Percentiles rank a stretch among this genome's conserved stretches.
Evolutionary conservation across 2,329 filamentous ascomycete genomes (phyloP).

Genomic region (Stachybotrys chlorohalonatus): DNA sequence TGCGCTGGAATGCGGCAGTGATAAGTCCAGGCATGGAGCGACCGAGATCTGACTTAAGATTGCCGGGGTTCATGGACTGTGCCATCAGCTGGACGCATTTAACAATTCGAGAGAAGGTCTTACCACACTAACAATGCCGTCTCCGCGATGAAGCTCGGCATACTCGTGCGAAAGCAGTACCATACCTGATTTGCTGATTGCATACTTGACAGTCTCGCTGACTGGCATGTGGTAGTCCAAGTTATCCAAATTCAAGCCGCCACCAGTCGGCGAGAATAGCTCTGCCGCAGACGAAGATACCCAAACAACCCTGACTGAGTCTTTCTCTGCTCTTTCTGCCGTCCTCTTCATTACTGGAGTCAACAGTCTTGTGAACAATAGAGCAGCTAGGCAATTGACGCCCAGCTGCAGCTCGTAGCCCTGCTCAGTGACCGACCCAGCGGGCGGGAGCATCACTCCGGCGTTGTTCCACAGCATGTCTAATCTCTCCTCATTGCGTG

Average conservation of each 20-base stretch:
- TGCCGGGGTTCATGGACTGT: constrained; percentile 27
- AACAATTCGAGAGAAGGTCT: too few species aligned
- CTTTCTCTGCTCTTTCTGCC: not conserved
- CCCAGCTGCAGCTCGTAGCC: constrained; percentile 27
- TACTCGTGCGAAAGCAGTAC: constrained; percentile 22
- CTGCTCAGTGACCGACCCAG: not conserved
- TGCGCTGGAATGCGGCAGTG: constrained; percentile 7
- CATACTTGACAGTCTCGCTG: constrained; percentile 9
- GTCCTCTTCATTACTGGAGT: not conserved
- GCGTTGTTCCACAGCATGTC: constrained; percentile 30
- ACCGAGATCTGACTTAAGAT: constrained; percentile 27
- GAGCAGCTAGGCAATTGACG: constrained; percentile 18
- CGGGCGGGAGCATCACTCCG: constrained; percentile 4
- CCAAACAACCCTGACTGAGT: constrained; percentile 22
- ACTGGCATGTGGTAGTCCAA: constrained; percentile 8
- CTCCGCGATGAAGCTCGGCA: constrained; percentile 13
- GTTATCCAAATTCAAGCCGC: constrained; percentile 12
- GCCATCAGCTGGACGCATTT: too few species aligned
- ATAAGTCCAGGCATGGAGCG: constrained; percentile 14
- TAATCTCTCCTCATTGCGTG: constrained; percentile 10
- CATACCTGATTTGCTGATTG: constrained; percentile 21
- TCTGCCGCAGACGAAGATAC: constrained; percentile 15
- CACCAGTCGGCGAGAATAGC: not conserved
- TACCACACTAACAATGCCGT: constrained; percentile 18
- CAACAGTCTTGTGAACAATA: not conserved